phyloP scores from a whole-genome alignment of 2,329 filamentous ascomycete genomes.

The Aphanocladium album region DNA sequence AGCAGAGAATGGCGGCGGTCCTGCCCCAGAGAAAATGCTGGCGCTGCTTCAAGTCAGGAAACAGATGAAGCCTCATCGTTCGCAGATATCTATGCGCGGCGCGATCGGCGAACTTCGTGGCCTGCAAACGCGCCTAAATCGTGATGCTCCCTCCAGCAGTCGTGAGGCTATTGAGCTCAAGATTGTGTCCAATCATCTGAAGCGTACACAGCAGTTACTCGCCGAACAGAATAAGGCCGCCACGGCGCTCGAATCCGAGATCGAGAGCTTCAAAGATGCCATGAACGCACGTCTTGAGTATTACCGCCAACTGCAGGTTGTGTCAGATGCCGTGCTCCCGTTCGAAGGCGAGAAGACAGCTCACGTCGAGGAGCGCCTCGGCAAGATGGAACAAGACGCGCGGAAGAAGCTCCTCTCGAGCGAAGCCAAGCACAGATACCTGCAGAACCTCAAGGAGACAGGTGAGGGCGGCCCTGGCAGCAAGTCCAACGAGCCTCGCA shows the following conservation, averaged over 20 bases:
- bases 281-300: constrained; percentile 88
- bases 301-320: constrained; percentile 81
- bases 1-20: constrained; percentile 61
- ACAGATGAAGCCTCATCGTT: constrained; percentile 41
- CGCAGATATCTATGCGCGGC: constrained; percentile 62
- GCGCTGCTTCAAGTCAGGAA: constrained; percentile 46
- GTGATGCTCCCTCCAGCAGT: constrained; percentile 21
- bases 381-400: constrained; percentile 35
- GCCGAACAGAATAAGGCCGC: constrained; percentile 46
- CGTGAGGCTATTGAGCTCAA: constrained; percentile 62
- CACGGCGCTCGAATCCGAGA: constrained; percentile 57
- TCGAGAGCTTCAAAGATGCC: constrained; percentile 67
- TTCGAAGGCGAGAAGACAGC: constrained; percentile 62
- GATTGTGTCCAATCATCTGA: constrained; percentile 61
- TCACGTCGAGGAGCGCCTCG: constrained; percentile 31
- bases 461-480: constrained; percentile 37
- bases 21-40: constrained; percentile 60
- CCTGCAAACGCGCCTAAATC: constrained; percentile 52
- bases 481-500: constrained; percentile 57
- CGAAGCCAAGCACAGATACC: constrained; percentile 71
- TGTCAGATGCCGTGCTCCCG: constrained; percentile 82
- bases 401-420: constrained; percentile 54
- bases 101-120: constrained; percentile 65
- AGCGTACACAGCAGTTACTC: constrained; percentile 50
- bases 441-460: constrained; percentile 48